Evolutionary conservation across 331 rosid species (phyloP).

Genomic region (Erythrophleum ivorense): DNA sequence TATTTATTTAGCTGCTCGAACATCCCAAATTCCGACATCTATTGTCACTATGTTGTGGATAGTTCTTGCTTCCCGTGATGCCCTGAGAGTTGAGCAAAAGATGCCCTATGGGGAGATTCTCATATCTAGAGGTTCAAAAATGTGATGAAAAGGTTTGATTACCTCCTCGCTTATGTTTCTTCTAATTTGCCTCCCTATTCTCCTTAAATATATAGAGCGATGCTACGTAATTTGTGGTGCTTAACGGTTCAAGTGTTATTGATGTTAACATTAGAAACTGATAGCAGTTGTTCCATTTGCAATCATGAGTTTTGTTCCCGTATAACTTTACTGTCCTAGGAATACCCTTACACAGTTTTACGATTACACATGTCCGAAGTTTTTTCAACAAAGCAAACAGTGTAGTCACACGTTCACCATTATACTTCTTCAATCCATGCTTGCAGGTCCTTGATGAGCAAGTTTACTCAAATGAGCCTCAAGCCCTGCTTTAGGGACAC

Average conservation of each 20-base stretch:
- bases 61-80: slow-evolving; percentile 73
- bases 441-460: background rate
- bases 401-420: background rate
- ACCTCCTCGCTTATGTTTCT: slow-evolving; percentile 18
- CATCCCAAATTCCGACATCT: background rate
- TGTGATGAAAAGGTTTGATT: slow-evolving; percentile 58
- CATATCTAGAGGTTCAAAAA: slow-evolving; percentile 65
- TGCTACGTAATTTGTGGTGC: background rate
- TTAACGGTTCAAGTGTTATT: slow-evolving; percentile 23
- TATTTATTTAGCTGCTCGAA: slow-evolving; percentile 1
- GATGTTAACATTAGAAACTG: slow-evolving; percentile 39
- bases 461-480: background rate
- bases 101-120: slow-evolving; percentile 66
- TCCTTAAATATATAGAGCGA: background rate
- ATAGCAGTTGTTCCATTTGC: background rate
- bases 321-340: background rate
- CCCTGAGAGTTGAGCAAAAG: slow-evolving; percentile 63
- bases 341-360: slow-evolving; percentile 8
- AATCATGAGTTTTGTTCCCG: background rate
- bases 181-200: slow-evolving; percentile 19
- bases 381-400: background rate
- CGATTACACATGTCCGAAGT: background rate
- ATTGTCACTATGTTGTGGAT: slow-evolving; percentile 21
- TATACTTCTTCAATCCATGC: background rate
- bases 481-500: background rate